Evolutionary conservation across 2,329 filamentous ascomycete species (phyloP).

Genomic region (Periglandula ipomoeae): DNA sequence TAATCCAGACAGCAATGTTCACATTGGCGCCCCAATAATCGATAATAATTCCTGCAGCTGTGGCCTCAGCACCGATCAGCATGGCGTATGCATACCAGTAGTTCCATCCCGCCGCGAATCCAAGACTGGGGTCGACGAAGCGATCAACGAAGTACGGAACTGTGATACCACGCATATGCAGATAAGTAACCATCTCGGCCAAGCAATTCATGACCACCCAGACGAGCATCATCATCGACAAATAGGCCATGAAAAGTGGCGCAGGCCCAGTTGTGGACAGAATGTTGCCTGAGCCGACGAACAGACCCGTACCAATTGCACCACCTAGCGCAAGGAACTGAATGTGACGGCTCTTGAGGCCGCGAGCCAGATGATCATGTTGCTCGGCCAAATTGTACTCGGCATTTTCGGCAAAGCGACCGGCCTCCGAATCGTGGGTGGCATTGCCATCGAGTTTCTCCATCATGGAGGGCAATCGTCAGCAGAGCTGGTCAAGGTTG

Average conservation of each 20-base stretch:
- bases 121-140: constrained; percentile 45
- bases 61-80: constrained; percentile 47
- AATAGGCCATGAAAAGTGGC: constrained; percentile 61
- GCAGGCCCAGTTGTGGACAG: constrained; percentile 50
- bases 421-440: constrained; percentile 15
- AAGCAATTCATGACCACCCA: constrained; percentile 46
- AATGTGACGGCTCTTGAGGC: constrained; percentile 50
- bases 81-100: constrained; percentile 56
- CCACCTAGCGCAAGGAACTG: constrained; percentile 49
- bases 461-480: constrained; percentile 6
- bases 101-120: constrained; percentile 51
- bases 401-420: constrained; percentile 12
- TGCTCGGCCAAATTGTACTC: constrained; percentile 28
- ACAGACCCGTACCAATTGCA: constrained; percentile 56
- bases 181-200: constrained; percentile 45
- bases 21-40: constrained; percentile 49
- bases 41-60: constrained; percentile 48
- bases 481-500: background rate
- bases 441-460: constrained; percentile 12
- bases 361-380: constrained; percentile 40
- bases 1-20: constrained; percentile 49
- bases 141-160: constrained; percentile 47
- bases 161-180: constrained; percentile 47
- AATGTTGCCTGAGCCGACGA: constrained; percentile 51
- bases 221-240: constrained; percentile 44